Conservation (phyloP, 2,329 filamentous ascomycete genomes). For the Nemania abortiva region DNA sequence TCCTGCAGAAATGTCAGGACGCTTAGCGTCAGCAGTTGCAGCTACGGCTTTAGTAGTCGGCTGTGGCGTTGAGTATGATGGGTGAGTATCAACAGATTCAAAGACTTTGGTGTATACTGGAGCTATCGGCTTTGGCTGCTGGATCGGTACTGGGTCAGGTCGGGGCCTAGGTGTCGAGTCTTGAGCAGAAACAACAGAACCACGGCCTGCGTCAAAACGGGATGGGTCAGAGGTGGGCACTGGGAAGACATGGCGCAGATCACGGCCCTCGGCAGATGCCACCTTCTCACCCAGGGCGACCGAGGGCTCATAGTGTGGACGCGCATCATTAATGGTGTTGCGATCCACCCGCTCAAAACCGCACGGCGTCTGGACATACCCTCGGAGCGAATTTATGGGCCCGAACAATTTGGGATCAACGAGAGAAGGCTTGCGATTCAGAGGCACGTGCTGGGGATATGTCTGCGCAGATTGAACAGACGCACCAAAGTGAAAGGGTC, state of each 20-base stretch:
- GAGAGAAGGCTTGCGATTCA: constrained; percentile 57
- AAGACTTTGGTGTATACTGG: constrained; percentile 79
- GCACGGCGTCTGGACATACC: constrained; percentile 66
- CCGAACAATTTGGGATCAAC: constrained; percentile 71
- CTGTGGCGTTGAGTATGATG: constrained; percentile 51
- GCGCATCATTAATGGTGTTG: constrained; percentile 41
- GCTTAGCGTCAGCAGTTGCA: constrained; percentile 61
- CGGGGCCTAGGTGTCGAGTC: constrained; percentile 58
- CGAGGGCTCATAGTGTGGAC: constrained; percentile 54
- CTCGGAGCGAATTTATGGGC: constrained; percentile 71
- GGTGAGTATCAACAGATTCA: constrained; percentile 60
- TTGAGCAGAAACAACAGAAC: constrained; percentile 61
- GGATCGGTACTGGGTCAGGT: constrained; percentile 75
- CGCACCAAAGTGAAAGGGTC: constrained; percentile 33
- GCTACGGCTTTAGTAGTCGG: constrained; percentile 57
- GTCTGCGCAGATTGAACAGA: constrained; percentile 39
- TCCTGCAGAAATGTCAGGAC: constrained; percentile 63
- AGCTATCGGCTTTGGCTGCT: constrained; percentile 84
- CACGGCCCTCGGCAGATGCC: constrained; percentile 52
- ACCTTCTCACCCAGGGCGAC: constrained; percentile 53
- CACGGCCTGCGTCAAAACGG: constrained; percentile 68
- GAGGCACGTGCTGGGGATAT: constrained; percentile 38
- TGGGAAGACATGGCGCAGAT: constrained; percentile 75
- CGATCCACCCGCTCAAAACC: constrained; percentile 62
- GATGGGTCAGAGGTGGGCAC: constrained; percentile 74